phyloP scores from a whole-genome alignment of 768 basidiomycete genomes.

The Termitomyces sp. region DNA sequence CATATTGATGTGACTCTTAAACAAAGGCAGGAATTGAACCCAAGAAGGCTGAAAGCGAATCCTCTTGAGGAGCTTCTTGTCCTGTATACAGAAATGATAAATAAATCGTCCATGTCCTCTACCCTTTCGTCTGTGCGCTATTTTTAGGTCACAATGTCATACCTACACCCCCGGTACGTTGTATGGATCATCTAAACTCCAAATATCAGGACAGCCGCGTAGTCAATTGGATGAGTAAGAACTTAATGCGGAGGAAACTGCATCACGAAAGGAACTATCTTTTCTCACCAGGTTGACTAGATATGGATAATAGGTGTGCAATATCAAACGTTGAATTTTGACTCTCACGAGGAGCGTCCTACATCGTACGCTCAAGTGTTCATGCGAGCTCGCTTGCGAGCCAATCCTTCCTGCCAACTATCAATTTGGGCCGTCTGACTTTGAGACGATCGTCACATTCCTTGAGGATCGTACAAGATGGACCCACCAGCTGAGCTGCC shows the following conservation, averaged over 20 bases:
- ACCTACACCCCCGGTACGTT: background rate
- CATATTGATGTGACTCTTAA: background rate
- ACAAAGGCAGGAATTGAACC: slow-evolving; percentile 18
- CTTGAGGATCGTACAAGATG: background rate
- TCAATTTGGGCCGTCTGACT: background rate
- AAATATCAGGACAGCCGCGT: background rate
- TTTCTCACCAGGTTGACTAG: background rate
- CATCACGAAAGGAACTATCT: background rate
- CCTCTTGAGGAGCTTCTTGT: slow-evolving; percentile 1
- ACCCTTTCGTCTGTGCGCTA: background rate
- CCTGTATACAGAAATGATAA: background rate
- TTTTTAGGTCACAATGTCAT: too few relatives aligned
- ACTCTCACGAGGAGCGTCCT: background rate
- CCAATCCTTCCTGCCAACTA: background rate
- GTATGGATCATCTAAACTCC: background rate
- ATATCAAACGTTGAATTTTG: background rate
- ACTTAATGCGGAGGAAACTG: background rate
- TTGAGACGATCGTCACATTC: background rate
- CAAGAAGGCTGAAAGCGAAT: slow-evolving; percentile 15
- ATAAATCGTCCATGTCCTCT: background rate
- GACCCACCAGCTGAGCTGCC: background rate
- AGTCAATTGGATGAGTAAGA: background rate
- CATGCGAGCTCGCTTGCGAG: background rate
- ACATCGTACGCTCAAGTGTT: background rate
- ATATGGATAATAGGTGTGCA: background rate